Evolutionary conservation across 331 rosid genomes (phyloP), one percentile per base, ranked within the genome.

Genomic region (Acacia concinna): DNA sequence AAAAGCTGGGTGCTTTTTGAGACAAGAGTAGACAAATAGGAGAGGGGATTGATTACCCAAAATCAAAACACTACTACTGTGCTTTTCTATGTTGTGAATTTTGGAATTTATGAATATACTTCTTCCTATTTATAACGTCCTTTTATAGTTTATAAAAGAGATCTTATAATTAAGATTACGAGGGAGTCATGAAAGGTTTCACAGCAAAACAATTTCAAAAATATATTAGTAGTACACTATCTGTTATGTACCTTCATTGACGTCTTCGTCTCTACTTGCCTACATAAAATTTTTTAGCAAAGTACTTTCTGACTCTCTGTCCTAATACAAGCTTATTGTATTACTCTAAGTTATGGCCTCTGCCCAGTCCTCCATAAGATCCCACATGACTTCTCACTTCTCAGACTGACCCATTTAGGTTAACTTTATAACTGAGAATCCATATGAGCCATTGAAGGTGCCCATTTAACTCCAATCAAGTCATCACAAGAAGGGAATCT

Each of bases 371-470:
- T 17, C 79, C 25, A 20, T 2, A 15, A 51, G 32, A 74, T 68
- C 68, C 80, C 83, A 78, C 77, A 60, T n/a, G 54, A 74, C 75
- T 78, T 69, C 70, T 70, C 74, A 38, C 41, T 7, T 38, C 2
- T 1, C 12, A 62, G 21, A 25, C 54, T 79, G 70, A 38, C 74
- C 74, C 74, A 81, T 60, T 73, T 46, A 27, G 37, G 34, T 73
- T 46, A 27, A 68, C 49, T 66, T 37, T 40, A 60, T 14, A 60
- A 62, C 56, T 49, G 31, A 49, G 44, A 80, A 49, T 52, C 14
- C 56, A 73, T 78, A 85, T 73, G 35, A 79, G 43, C 82, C 85
- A 30, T 35, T 69, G 43, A 78, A 81, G 47, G 34, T 71, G 68
- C 52, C 69, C 77, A 74, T 13, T 52, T 77, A 64, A 78, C 76